These are phyloP conservation scores for Elongisporangium senticosum DNA, from an alignment of 352 stramenopile species.

Conservation along the genomic window DNA sequence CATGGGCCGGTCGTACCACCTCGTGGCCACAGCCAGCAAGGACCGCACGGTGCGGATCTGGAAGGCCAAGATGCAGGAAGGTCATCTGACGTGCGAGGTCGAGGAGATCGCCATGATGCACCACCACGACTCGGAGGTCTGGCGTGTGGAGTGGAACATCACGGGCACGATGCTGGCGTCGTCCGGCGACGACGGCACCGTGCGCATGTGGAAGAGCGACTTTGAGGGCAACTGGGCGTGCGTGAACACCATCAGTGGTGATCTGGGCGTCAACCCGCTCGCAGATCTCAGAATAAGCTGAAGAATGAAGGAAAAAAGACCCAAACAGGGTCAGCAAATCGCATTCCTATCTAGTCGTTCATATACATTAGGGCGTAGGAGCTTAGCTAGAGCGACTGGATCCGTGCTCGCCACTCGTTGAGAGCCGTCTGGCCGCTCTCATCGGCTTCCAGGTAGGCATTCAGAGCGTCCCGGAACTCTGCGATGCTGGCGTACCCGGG, in stretches of 20 bases:
- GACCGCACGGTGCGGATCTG: conserved; percentile 88
- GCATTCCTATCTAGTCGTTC: conserved; percentile 8
- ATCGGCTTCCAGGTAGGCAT: conserved; percentile 54
- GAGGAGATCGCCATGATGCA: conserved; percentile 75
- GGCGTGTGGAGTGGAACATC: conserved; percentile 96
- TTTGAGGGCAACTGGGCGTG: conserved; percentile 90
- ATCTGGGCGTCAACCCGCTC: conserved; percentile 38
- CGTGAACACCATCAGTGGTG: conserved; percentile 82
- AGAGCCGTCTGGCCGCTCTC: conserved; percentile 36
- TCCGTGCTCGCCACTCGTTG: conserved; percentile 40
- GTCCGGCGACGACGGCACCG: conserved; percentile 91
- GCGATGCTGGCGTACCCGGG: conserved; percentile 43
- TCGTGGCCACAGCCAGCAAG: conserved; percentile 90
- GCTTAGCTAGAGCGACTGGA: conserved; percentile 20
- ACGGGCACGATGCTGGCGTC: conserved; percentile 94
- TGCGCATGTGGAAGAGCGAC: conserved; percentile 95
- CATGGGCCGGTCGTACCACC: conserved; percentile 91
- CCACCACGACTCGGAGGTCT: conserved; percentile 89
- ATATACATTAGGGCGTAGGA: conserved; percentile 1
- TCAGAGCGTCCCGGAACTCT: conserved; percentile 71
- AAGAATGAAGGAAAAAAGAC: neutral
- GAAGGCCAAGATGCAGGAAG: conserved; percentile 68
- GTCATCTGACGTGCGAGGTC: conserved; percentile 58
- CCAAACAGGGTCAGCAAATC: neutral
- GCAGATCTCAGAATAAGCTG: conserved; percentile 18